These are phyloP conservation scores for Colletotrichum lupini DNA, from an alignment of 2,329 filamentous ascomycete genomes.

Conservation along the genomic window DNA sequence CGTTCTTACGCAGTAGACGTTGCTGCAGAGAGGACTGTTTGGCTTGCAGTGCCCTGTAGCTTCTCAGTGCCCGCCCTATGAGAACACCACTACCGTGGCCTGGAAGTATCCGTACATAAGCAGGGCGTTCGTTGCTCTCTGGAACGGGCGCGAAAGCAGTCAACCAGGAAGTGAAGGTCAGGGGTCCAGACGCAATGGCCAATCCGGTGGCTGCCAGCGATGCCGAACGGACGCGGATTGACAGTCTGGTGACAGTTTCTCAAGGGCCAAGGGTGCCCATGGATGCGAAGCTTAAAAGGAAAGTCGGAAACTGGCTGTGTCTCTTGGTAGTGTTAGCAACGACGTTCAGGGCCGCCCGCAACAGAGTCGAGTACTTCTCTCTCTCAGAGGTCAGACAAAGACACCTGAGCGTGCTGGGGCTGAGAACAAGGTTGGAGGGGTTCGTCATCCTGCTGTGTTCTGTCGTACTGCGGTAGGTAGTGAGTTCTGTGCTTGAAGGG, in stretches of 20 bases:
- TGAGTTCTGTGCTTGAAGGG: background rate
- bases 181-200: background rate
- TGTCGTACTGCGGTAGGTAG: background rate
- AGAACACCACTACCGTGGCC: background rate
- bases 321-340: conserved; percentile 21
- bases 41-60: no score
- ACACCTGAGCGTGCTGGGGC: background rate
- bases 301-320: conserved; percentile 25
- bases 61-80: no score
- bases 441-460: background rate
- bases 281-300: conserved; percentile 14
- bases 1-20: no score
- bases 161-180: background rate
- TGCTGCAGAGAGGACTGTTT: background rate
- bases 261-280: background rate
- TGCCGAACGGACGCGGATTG: conserved; percentile 17
- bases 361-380: background rate
- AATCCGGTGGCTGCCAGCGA: conserved; percentile 4
- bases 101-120: background rate
- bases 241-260: conserved; percentile 15
- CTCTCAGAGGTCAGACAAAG: background rate
- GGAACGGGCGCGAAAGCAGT: background rate
- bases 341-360: background rate
- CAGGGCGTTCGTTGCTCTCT: background rate
- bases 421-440: background rate